A percentile compares a stretch with the other conserved stretches of the same genome.
Evolutionary conservation across 176 grass and related monocot genomes (phyloP).

Genomic region (Avena atlantica): DNA sequence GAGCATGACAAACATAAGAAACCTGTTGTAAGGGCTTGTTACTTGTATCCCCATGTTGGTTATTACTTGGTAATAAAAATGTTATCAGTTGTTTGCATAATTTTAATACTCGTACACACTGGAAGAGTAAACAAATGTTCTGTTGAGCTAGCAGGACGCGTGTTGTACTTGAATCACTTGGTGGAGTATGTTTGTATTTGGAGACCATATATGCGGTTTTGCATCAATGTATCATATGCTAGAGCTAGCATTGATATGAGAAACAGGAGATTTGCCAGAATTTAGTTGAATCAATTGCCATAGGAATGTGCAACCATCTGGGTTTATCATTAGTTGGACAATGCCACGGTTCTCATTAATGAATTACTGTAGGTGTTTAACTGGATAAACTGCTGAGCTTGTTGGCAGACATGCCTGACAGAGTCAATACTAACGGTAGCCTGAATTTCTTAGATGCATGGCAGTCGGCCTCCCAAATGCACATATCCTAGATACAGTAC

Average conservation of each 20-base stretch:
- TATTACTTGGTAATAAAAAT: conserved; percentile 22
- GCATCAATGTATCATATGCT: neutral
- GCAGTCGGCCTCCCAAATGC: neutral
- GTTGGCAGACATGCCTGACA: neutral
- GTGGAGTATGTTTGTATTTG: neutral
- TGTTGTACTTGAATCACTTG: neutral
- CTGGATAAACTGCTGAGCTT: neutral
- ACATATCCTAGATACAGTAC: neutral
- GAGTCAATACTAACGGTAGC: neutral
- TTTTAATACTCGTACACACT: neutral
- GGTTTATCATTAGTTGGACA: conserved; percentile 15
- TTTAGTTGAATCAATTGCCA: conserved; percentile 3
- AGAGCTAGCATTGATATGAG: neutral
- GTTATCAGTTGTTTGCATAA: neutral
- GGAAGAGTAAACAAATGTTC: too few species aligned
- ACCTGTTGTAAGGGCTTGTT: neutral
- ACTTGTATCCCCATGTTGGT: neutral
- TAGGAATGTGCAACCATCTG: neutral
- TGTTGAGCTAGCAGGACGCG: neutral
- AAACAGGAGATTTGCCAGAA: neutral
- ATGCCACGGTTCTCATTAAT: neutral
- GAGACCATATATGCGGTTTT: neutral
- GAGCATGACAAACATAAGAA: conserved; percentile 12
- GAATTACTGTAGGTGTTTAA: neutral
- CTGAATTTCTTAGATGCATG: neutral